These are phyloP conservation scores for Closterium sp. DNA, from an alignment of 139 green algal genomes.

Conservation along the genomic window DNA sequence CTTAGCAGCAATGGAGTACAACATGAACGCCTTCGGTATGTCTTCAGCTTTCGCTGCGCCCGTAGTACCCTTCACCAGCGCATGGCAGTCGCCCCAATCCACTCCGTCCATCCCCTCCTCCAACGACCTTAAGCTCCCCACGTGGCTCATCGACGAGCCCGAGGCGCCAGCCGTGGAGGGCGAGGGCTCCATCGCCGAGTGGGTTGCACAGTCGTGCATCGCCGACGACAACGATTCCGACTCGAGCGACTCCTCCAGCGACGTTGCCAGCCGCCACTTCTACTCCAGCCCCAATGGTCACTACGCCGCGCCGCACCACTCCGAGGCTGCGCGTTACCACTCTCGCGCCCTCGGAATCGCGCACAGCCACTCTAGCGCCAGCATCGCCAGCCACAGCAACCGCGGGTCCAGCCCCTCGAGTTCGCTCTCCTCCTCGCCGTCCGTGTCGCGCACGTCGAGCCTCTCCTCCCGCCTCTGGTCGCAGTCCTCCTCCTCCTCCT, in stretches of 20 bases:
- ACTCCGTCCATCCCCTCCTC: background rate
- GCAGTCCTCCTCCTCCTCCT: background rate
- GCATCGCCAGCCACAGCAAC: background rate
- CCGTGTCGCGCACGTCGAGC: background rate
- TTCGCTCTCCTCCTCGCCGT: background rate
- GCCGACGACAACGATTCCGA: conserved; percentile 1
- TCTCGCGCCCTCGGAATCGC: background rate
- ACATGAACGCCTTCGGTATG: background rate
- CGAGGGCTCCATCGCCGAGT: background rate
- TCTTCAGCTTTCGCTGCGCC: background rate
- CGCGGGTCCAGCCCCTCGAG: background rate
- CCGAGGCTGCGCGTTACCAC: background rate
- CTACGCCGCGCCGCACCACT: background rate
- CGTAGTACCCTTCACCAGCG: background rate
- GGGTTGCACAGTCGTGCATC: conserved; percentile 5
- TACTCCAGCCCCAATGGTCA: background rate
- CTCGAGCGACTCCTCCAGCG: background rate
- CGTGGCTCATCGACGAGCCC: background rate
- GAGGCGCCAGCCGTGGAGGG: background rate
- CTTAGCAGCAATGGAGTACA: background rate
- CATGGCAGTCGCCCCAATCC: background rate
- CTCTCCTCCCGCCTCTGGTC: background rate
- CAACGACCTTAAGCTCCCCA: background rate
- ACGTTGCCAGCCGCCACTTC: background rate
- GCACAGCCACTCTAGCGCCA: background rate